Conservation (phyloP, 1,139 yeast species). For the Candida albicans region DNA sequence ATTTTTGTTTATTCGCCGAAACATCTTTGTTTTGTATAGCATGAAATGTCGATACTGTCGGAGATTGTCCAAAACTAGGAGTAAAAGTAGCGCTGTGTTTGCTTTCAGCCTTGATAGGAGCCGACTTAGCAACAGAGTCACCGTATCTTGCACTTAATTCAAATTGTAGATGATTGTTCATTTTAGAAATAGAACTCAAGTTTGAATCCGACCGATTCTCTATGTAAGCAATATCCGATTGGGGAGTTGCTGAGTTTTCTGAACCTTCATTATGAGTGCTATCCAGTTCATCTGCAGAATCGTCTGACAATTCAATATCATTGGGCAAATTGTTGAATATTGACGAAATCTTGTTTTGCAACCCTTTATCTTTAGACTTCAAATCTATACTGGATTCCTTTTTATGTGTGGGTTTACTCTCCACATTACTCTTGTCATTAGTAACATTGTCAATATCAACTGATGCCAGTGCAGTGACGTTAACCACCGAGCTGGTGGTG, state of each 20-base stretch:
- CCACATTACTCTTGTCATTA: not conserved
- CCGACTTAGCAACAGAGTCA: conserved; percentile 31
- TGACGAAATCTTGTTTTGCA: conserved; percentile 29
- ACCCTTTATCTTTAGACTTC: conserved; percentile 4
- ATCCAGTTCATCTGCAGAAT: conserved; percentile 47
- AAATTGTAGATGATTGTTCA: conserved; percentile 9
- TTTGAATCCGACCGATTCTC: conserved; percentile 5
- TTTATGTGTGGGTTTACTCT: conserved; percentile 7
- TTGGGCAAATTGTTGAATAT: conserved; percentile 49
- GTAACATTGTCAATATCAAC: conserved; percentile 15
- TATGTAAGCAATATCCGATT: conserved; percentile 1
- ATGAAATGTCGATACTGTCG: conserved; percentile 46
- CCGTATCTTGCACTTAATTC: conserved; percentile 22
- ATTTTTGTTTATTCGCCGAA: conserved; percentile 25
- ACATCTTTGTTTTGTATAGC: conserved; percentile 28
- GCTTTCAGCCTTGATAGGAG: conserved; percentile 30
- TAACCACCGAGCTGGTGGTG: conserved; percentile 33
- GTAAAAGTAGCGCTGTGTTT: conserved; percentile 13
- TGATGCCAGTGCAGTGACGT: conserved; percentile 33
- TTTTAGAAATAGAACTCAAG: conserved; percentile 1
- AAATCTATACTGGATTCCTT: not conserved
- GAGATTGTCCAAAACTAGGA: conserved; percentile 18
- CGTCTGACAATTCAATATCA: conserved; percentile 50
- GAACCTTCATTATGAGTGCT: conserved; percentile 22
- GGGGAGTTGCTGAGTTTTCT: not conserved